phyloP scores from a whole-genome alignment of 306 rosid genomes.

The Fagus crenata region DNA sequence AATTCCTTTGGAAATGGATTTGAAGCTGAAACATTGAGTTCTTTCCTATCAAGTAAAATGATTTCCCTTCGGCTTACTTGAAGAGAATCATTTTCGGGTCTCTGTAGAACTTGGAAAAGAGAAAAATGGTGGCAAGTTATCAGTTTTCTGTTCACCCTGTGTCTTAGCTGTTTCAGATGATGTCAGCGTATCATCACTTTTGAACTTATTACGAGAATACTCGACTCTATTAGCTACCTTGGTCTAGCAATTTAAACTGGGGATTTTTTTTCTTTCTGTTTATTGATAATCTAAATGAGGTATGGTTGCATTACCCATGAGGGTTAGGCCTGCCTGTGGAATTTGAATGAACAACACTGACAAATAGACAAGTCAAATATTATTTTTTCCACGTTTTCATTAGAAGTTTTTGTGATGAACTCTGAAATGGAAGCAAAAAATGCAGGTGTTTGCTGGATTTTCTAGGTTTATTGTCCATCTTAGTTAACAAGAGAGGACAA shows the following conservation, averaged over 20 bases:
- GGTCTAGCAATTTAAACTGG: slow-evolving; percentile 22
- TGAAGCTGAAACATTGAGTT: slow-evolving; percentile 56
- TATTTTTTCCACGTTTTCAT: neutral
- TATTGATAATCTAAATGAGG: neutral
- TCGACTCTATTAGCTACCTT: slow-evolving; percentile 9
- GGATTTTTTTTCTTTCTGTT: neutral
- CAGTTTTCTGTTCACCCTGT: neutral
- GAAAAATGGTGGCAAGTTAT: neutral
- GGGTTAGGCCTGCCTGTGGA: neutral
- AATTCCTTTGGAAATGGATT: slow-evolving; percentile 46
- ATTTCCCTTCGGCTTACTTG: neutral
- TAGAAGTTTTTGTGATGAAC: neutral
- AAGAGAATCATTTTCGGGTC: slow-evolving; percentile 19
- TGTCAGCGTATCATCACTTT: slow-evolving; percentile 22
- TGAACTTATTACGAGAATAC: slow-evolving; percentile 13
- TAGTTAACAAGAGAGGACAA: neutral
- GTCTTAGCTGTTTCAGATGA: slow-evolving; percentile 22
- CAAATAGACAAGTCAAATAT: no score
- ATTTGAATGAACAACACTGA: neutral
- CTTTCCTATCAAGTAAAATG: slow-evolving; percentile 13
- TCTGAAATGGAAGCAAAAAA: neutral
- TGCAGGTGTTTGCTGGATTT: neutral
- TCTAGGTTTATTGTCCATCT: neutral
- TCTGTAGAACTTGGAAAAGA: slow-evolving; percentile 1
- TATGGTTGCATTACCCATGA: neutral